Conservation (phyloP, 129 eudicot species). For the Arctium lappa region DNA sequence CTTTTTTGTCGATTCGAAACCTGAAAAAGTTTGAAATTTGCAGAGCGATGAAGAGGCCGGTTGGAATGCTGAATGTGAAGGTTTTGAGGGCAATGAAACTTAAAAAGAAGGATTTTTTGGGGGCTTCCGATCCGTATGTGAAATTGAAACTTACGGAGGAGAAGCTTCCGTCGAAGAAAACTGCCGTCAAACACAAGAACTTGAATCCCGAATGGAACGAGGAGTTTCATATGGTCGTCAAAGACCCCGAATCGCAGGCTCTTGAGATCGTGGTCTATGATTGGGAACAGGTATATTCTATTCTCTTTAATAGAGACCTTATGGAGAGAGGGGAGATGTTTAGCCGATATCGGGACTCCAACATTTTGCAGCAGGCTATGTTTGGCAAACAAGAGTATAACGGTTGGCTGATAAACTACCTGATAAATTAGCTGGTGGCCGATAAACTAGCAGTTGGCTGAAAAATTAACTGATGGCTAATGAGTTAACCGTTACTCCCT, state of each 20-base stretch:
- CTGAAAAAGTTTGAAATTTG: background rate
- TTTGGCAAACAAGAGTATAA: too few species aligned
- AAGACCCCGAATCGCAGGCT: slow-evolving; percentile 75
- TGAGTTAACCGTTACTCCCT: too few species aligned
- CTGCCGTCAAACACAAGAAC: slow-evolving; percentile 68
- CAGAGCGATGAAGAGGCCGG: slow-evolving; percentile 87
- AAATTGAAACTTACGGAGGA: slow-evolving; percentile 72
- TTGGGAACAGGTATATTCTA: slow-evolving; percentile 73
- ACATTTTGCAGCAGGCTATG: too few species aligned
- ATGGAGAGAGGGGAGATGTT: too few species aligned
- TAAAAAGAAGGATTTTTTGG: slow-evolving; percentile 77
- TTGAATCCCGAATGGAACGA: slow-evolving; percentile 97
- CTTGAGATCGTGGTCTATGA: slow-evolving; percentile 64
- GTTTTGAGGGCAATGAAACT: slow-evolving; percentile 78
- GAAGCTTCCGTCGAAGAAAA: slow-evolving; percentile 87
- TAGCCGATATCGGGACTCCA: too few species aligned
- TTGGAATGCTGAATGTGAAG: slow-evolving; percentile 74
- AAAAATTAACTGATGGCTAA: too few species aligned
- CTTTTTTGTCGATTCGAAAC: background rate
- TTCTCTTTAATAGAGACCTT: too few species aligned
- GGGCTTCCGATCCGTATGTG: slow-evolving; percentile 82
- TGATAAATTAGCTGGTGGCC: too few species aligned
- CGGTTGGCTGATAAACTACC: too few species aligned
- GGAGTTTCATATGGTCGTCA: slow-evolving; percentile 62
- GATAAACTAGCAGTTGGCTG: too few species aligned